phyloP scores from a whole-genome alignment of 805 yeast species.

The Phaffomyces antillensis region DNA sequence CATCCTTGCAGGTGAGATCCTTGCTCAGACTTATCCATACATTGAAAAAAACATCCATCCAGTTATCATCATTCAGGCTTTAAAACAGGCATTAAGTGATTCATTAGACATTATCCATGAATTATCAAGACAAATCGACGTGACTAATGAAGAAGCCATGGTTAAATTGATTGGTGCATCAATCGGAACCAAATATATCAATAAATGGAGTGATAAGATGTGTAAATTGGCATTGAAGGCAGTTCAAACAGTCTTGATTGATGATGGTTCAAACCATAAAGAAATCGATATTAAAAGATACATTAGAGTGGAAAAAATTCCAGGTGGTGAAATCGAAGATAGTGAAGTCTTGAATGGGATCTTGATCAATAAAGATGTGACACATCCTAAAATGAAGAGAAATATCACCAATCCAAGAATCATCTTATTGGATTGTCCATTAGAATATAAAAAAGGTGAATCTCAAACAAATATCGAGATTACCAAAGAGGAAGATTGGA shows the following conservation, averaged over 20 bases:
- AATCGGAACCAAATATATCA: constrained; percentile 92
- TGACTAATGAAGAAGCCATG: constrained; percentile 81
- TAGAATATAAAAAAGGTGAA: constrained; percentile 98
- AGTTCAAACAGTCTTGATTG: constrained; percentile 71
- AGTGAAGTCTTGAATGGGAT: constrained; percentile 86
- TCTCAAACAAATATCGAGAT: constrained; percentile 97
- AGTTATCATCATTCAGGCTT: constrained; percentile 89
- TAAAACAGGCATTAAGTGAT: constrained; percentile 84
- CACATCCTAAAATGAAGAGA: constrained; percentile 98
- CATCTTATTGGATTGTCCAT: constrained; percentile 87
- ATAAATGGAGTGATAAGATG: constrained; percentile 88
- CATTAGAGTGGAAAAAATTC: constrained; percentile 89
- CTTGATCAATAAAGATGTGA: constrained; percentile 89
- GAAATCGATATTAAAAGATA: constrained; percentile 93
- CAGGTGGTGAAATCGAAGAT: constrained; percentile 96
- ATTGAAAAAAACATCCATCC: constrained; percentile 95
- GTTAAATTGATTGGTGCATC: constrained; percentile 78
- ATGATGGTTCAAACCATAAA: constrained; percentile 47
- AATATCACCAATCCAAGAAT: constrained; percentile 82
- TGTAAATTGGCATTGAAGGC: constrained; percentile 83
- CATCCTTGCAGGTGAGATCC: constrained; percentile 92
- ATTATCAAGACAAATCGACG: constrained; percentile 79
- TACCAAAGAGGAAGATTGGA: constrained; percentile 95
- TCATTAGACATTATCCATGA: constrained; percentile 82
- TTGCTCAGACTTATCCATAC: constrained; percentile 92